These are phyloP conservation scores for Chenopodium quinoa DNA, from an alignment of 148 eudicot genomes.

Conservation along the genomic window DNA sequence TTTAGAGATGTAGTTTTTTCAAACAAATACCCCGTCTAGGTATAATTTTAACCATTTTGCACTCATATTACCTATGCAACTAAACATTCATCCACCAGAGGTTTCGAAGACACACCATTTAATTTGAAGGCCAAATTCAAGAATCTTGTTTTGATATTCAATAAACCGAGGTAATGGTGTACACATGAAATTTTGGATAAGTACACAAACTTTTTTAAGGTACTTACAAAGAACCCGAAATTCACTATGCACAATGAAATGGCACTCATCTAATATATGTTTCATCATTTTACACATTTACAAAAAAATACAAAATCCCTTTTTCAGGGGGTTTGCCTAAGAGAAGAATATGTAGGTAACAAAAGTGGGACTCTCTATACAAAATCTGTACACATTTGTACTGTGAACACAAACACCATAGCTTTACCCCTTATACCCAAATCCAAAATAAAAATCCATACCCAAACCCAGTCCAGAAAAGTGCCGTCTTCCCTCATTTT, in stretches of 20 bases:
- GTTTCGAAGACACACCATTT: too few relatives aligned
- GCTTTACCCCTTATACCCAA: background rate
- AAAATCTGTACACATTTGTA: slow-evolving; percentile 32
- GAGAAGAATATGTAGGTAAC: background rate
- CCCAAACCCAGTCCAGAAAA: background rate
- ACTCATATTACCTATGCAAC: too few relatives aligned
- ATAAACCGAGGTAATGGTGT: too few relatives aligned
- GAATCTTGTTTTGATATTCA: too few relatives aligned
- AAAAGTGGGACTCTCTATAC: slow-evolving; percentile 26
- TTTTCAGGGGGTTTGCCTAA: slow-evolving; percentile 12
- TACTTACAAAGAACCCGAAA: too few relatives aligned
- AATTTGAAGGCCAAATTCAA: too few relatives aligned
- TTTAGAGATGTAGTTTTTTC: too few relatives aligned
- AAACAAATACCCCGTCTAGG: too few relatives aligned
- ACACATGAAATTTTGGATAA: too few relatives aligned
- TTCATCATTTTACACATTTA: slow-evolving; percentile 23
- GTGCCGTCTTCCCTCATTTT: background rate
- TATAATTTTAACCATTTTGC: too few relatives aligned
- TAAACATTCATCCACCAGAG: too few relatives aligned
- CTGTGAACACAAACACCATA: slow-evolving; percentile 6
- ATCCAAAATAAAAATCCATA: slow-evolving; percentile 4
- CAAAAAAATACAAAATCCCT: slow-evolving; percentile 15
- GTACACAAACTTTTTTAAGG: too few relatives aligned
- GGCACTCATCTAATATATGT: background rate
- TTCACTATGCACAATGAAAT: background rate